These are phyloP conservation scores for Ganoderma leucocontextum DNA, from an alignment of 1,284 basidiomycete genomes.

Conservation along the genomic window DNA sequence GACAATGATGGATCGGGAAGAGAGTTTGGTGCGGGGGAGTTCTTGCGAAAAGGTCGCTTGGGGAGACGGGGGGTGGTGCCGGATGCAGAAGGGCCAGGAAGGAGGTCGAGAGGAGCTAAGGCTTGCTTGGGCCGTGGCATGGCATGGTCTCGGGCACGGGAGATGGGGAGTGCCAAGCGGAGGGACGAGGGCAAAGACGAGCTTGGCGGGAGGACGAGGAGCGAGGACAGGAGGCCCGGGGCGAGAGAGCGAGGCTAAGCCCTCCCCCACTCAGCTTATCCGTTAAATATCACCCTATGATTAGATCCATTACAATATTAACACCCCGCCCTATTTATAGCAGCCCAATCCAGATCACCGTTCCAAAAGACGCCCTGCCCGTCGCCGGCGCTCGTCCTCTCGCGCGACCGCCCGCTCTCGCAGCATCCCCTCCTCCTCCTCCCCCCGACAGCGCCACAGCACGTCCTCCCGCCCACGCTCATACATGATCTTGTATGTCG, in stretches of 20 bases:
- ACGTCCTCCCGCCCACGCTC: conserved; percentile 68
- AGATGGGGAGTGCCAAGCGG: conserved; percentile 12
- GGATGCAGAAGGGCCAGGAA: conserved; percentile 16
- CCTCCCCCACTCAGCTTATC: conserved; percentile 22
- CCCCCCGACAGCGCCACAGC: conserved; percentile 48
- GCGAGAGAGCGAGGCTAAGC: neutral
- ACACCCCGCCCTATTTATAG: conserved; percentile 30
- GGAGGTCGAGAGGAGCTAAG: conserved; percentile 20
- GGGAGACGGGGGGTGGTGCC: conserved; percentile 23
- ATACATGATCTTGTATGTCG: conserved; percentile 80
- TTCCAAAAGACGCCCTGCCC: conserved; percentile 43
- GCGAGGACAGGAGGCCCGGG: conserved; percentile 15
- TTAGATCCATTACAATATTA: conserved; percentile 25
- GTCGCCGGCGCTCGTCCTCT: conserved; percentile 61
- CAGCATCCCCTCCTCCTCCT: conserved; percentile 51
- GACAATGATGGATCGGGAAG: conserved; percentile 45
- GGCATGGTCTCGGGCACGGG: conserved; percentile 28
- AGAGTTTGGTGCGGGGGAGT: conserved; percentile 7
- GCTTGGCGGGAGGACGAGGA: conserved; percentile 20
- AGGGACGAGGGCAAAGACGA: conserved; percentile 12
- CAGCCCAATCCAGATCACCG: conserved; percentile 25
- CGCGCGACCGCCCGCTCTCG: conserved; percentile 52
- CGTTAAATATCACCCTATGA: conserved; percentile 32
- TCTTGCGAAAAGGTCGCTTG: conserved; percentile 22
- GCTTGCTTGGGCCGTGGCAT: conserved; percentile 28